Base-by-base conservation (phyloP, 352 stramenopile genomes). In the Globisporangium iwayamae region DNA sequence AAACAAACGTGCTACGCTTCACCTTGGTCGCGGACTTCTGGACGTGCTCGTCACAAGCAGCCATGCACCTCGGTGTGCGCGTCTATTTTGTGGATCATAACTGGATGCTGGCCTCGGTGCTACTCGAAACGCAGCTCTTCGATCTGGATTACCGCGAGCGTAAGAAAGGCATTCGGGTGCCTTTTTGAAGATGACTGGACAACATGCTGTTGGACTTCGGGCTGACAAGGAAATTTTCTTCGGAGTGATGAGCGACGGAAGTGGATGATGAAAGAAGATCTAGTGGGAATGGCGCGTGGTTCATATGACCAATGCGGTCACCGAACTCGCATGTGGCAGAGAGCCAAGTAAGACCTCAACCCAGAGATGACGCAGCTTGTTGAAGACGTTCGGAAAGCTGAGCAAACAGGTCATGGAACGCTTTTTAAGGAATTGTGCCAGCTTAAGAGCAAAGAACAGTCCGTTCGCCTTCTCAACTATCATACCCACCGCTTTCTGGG, bases 31-130 rank as follows among this genome's bases (percentile, higher is more conserved):
- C 34, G 7, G 34, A 59, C 36, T 59, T 59, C n/a, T 59, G 53
- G 53, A 47, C 32, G 8, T 59, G 53, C 53, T 14, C 4, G 6
- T 4, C 32, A 16, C 16, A 59, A 32, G 32, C 8, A 6, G 53
- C 16, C 3, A 59, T 47, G 36, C 47, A 47, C n/a, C 8, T 59
- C n/a, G 53, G 53, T 10, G 16, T 59, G 53, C 5, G 53, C 4
- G 53, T 59, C 32, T 57, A 57, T 20, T 59, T 59, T 34, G 34
- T 47, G 0, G 53, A 59, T 32, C 32, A 34, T 3, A 47, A 46
- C 16, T 30, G 32, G 32, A 58, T 13, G 2, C 25, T 58, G 14
- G 18, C 6, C 3, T 58, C 32, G 7, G 18, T 58, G 32, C 16
- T 59, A 20, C 32, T 59, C 0, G 53, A 34, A 30, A 45, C 38